Conservation (phyloP, 352 stramenopile species). For the Albugo candida region DNA sequence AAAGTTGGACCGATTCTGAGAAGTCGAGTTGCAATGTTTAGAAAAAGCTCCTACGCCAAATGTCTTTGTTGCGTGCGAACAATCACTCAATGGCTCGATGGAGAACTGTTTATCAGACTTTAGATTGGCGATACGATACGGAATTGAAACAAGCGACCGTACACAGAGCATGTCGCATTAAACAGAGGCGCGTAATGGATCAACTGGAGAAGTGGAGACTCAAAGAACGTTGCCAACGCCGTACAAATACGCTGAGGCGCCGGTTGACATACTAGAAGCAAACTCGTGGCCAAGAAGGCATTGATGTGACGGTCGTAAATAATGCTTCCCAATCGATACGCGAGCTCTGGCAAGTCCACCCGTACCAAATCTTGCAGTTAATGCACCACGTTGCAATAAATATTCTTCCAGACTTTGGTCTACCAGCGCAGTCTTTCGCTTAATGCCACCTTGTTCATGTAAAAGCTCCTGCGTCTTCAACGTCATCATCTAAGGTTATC, state of each 20-base stretch:
- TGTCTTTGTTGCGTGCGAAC: neutral
- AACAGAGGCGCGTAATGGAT: constrained; percentile 64
- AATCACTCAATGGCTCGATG: neutral
- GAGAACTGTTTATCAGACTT: neutral
- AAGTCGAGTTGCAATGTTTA: constrained; percentile 9
- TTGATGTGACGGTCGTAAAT: constrained; percentile 54
- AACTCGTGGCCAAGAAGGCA: constrained; percentile 36
- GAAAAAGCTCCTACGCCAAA: constrained; percentile 22
- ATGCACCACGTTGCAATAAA: constrained; percentile 69
- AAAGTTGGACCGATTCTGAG: constrained; percentile 1
- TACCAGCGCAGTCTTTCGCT: constrained; percentile 4
- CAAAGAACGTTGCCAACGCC: constrained; percentile 48
- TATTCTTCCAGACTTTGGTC: constrained; percentile 69
- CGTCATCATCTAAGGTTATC: constrained; percentile 48
- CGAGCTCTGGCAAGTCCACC: constrained; percentile 64
- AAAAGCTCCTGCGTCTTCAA: constrained; percentile 55
- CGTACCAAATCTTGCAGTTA: constrained; percentile 73
- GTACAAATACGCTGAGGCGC: constrained; percentile 56
- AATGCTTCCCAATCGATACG: constrained; percentile 56
- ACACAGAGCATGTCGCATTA: constrained; percentile 67
- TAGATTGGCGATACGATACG: neutral
- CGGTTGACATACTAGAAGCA: constrained; percentile 55
- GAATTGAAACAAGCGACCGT: constrained; percentile 1
- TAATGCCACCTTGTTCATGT: constrained; percentile 10
- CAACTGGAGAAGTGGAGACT: constrained; percentile 48